Evolutionary conservation across 2,329 filamentous ascomycete genomes (phyloP), one percentile per base, ranked within the genome.

Genomic region (Ramularia endophylla): DNA sequence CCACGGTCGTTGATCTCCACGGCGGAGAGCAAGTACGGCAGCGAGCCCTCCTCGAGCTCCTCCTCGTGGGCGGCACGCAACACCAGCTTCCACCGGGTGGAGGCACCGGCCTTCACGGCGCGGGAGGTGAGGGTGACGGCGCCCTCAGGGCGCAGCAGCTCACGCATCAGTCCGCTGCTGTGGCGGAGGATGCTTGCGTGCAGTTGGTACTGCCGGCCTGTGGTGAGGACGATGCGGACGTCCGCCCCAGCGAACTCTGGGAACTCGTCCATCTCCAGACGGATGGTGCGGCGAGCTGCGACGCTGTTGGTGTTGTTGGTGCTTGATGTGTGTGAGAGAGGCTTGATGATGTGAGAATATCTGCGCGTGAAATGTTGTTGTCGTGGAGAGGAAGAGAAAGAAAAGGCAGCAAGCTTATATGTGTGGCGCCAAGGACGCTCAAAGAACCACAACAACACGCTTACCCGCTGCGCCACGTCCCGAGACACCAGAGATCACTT

Each of bases 171-270:
- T 2, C 43, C 31, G n/a, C 49, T 56, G 32, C 39, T 40, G 29
- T 49, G 49, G 16, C 40, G 47, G 41, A 67, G 65, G 30, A 66
- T 48, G 29, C 42, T 35, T 7, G 64, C 61, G 52, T 71, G 67
- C 2, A 71, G 56, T 18, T 59, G 54, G 46, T 66, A 69, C 30
- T 59, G 51, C 38, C 64, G 57, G 13, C 50, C 50, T 8, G 59
- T 47, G 12, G 60, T 56, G 44, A 70, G 54, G 39, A 59, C 41
- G 45, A 71, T 51, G 30, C 56, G 50, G 17, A 68, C 64, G 44
- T 71, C 65, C 27, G 63, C 67, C 33, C 66, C 64, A 18, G 40
- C 22, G 47, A 62, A 69, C 4, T 52, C 25, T 2, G 66, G 66
- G 33, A 69, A 68, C 8, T 41, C 30, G 34, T 50, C 40, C 22